A percentile compares a stretch with the other conserved stretches of the same genome.
phyloP scores from a whole-genome alignment of 2,329 filamentous ascomycete species.

The Fusarium acutatum region DNA sequence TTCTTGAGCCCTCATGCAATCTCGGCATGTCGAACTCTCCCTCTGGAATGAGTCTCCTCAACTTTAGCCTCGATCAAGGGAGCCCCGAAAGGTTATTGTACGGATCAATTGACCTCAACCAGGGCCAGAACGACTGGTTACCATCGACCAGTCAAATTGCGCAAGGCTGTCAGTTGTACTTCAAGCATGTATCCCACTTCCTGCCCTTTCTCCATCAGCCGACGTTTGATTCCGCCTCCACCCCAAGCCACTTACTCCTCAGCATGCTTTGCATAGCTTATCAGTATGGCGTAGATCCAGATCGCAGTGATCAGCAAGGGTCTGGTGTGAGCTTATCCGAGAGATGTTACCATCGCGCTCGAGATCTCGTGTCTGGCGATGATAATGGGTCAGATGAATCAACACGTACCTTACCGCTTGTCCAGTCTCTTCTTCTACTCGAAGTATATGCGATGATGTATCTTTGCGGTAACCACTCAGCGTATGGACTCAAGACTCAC shows the following conservation, averaged over 20 bases:
- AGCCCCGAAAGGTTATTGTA: slow-evolving; percentile 42
- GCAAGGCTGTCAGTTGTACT: slow-evolving; percentile 1
- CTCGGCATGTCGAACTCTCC: neutral
- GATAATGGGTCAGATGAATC: slow-evolving; percentile 15
- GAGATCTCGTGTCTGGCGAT: neutral
- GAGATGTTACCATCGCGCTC: slow-evolving; percentile 9
- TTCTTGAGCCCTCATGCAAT: neutral
- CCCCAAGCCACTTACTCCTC: slow-evolving; percentile 42
- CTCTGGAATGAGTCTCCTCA: neutral
- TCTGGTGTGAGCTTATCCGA: slow-evolving; percentile 5
- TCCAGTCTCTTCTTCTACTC: slow-evolving; percentile 52
- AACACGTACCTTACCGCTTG: slow-evolving; percentile 40
- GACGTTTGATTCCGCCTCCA: neutral
- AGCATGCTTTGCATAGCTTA: slow-evolving; percentile 50
- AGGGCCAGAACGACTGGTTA: slow-evolving; percentile 41
- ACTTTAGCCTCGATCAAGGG: slow-evolving; percentile 16
- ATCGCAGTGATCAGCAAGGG: slow-evolving; percentile 35
- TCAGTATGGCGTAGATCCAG: slow-evolving; percentile 50
- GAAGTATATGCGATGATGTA: slow-evolving; percentile 55
- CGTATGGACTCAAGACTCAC: slow-evolving; percentile 50
- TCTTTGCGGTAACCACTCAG: slow-evolving; percentile 48
- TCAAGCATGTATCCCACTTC: neutral
- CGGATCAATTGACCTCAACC: slow-evolving; percentile 44
- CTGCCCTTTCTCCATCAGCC: slow-evolving; percentile 3
- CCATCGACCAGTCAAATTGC: neutral